phyloP scores from a whole-genome alignment of 2,329 filamentous ascomycete species.

The Fusarium sp. region DNA sequence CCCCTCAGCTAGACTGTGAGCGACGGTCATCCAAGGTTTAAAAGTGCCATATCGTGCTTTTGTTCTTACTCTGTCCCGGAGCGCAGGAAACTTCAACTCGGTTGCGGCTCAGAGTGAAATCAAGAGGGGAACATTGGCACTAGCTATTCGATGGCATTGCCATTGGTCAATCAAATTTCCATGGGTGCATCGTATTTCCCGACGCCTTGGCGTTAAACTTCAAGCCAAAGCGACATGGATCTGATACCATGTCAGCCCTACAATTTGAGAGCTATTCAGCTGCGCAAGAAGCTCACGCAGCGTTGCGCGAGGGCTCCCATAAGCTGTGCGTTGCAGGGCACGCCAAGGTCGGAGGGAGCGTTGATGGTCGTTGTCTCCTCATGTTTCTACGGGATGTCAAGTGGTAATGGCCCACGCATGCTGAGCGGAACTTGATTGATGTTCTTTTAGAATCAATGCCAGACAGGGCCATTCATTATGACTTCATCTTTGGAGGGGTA shows the following conservation, averaged over 20 bases:
- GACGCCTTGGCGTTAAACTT: conserved; percentile 18
- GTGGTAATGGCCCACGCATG: not conserved
- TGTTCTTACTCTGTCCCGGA: not conserved
- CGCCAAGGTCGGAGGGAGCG: not conserved
- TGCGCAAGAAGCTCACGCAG: not conserved
- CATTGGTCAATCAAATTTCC: not conserved
- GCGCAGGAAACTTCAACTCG: too few species aligned
- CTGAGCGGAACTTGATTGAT: not conserved
- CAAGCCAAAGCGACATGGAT: not conserved
- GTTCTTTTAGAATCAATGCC: too few species aligned
- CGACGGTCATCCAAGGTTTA: rapidly evolving
- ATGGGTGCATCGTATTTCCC: conserved; percentile 22
- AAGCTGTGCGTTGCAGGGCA: rapidly evolving
- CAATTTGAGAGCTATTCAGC: not conserved
- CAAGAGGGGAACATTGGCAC: too few species aligned
- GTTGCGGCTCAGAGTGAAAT: not conserved
- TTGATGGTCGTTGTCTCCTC: not conserved
- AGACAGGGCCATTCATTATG: not conserved
- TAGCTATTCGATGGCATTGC: not conserved
- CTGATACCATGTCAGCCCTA: not conserved
- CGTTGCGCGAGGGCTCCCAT: not conserved
- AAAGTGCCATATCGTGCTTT: not conserved
- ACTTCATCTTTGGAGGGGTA: conserved; percentile 7
- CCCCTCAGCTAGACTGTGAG: not conserved
- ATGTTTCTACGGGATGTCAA: not conserved